phyloP scores from a whole-genome alignment of 2,329 filamentous ascomycete species.

The Rhytidhysteron rufulum region DNA sequence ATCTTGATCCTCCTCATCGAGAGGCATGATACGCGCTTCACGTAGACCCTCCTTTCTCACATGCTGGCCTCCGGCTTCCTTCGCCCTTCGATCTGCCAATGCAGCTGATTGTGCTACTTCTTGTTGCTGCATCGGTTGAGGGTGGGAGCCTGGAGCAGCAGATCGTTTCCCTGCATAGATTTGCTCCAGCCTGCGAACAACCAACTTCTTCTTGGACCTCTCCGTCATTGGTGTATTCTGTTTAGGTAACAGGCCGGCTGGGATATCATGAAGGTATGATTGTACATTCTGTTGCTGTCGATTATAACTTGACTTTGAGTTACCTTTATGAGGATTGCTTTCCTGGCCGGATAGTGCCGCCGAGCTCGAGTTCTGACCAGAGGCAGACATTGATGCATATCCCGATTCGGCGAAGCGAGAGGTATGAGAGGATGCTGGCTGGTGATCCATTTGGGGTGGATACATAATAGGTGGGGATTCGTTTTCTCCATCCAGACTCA shows the following conservation, averaged over 20 bases:
- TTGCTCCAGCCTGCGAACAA: conserved; percentile 73
- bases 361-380: conserved; percentile 42
- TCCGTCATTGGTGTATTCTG: conserved; percentile 61
- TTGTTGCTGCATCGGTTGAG: conserved; percentile 53
- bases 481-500: conserved; percentile 52
- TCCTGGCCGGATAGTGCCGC: conserved; percentile 31
- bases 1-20: conserved; percentile 16
- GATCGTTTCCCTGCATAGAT: conserved; percentile 70
- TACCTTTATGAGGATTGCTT: conserved; percentile 18
- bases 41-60: conserved; percentile 39
- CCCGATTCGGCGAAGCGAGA: conserved; percentile 50
- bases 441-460: conserved; percentile 50
- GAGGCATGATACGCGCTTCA: conserved; percentile 44
- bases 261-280: conserved; percentile 69
- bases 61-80: conserved; percentile 37
- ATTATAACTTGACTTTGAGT: conserved; percentile 28
- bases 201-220: conserved; percentile 69
- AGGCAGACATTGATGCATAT: conserved; percentile 59
- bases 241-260: conserved; percentile 62
- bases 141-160: conserved; percentile 37
- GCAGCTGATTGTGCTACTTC: conserved; percentile 56
- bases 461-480: conserved; percentile 22
- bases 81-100: conserved; percentile 39
- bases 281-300: conserved; percentile 55
- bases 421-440: conserved; percentile 59